phyloP scores from a whole-genome alignment of 306 rosid genomes.

The Trichosanthes cucumerina region DNA sequence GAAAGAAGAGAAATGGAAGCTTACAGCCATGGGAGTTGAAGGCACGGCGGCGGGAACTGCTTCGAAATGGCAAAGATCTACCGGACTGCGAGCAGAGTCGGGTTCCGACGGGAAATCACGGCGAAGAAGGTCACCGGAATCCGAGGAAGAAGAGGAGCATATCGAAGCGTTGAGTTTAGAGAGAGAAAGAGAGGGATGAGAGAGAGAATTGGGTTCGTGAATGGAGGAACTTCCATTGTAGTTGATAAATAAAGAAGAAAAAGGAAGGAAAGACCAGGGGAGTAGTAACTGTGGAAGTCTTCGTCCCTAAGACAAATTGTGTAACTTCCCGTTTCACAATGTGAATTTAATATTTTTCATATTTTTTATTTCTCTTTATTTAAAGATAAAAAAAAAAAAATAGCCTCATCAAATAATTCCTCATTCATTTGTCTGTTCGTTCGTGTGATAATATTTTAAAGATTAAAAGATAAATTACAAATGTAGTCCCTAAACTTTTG shows the following conservation, averaged over 20 bases:
- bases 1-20: neutral
- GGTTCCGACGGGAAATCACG: neutral
- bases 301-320: too few relatives aligned
- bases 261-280: neutral
- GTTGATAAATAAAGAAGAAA: neutral
- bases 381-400: too few relatives aligned
- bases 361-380: too few relatives aligned
- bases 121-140: neutral
- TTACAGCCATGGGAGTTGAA: conserved; percentile 2
- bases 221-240: neutral
- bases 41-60: neutral
- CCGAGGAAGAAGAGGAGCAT: neutral
- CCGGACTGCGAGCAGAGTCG: neutral
- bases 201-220: neutral
- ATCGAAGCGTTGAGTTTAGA: neutral
- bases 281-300: neutral
- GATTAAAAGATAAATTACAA: too few relatives aligned
- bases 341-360: too few relatives aligned
- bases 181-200: neutral
- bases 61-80: neutral
- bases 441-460: too few relatives aligned
- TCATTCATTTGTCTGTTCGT: too few relatives aligned
- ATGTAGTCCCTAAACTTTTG: too few relatives aligned
- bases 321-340: too few relatives aligned
- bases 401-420: too few relatives aligned